Evolutionary conservation across 768 basidiomycete species (phyloP).

Genomic region (Agaricus sinodeliciosus): DNA sequence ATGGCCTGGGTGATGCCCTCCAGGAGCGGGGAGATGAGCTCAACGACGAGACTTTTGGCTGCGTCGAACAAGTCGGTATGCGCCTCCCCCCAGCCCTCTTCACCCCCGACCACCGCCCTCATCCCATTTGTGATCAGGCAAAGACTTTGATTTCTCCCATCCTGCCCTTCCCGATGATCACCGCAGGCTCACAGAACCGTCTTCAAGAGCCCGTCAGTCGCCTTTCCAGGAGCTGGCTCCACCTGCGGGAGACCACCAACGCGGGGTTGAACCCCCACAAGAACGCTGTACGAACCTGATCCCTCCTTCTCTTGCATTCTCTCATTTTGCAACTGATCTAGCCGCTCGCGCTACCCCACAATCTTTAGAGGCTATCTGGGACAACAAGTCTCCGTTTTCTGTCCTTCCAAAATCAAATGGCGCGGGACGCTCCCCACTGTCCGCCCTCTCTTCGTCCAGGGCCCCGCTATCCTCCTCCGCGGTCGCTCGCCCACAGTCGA

Average conservation of each 20-base stretch:
- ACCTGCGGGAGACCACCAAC: constrained; percentile 11
- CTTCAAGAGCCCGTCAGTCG: constrained; percentile 16
- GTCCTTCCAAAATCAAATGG: constrained; percentile 54
- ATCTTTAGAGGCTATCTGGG: constrained; percentile 74
- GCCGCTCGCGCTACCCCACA: constrained; percentile 34
- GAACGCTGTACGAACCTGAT: constrained; percentile 1
- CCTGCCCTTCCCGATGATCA: constrained; percentile 26
- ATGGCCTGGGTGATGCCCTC: constrained; percentile 82
- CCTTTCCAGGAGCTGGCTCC: constrained; percentile 19
- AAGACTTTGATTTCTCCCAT: constrained; percentile 85
- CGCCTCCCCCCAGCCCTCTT: not conserved
- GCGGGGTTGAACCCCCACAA: not conserved
- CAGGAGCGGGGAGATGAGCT: constrained; percentile 88
- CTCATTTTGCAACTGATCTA: constrained; percentile 12
- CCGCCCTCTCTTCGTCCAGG: constrained; percentile 20
- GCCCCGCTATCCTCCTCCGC: constrained; percentile 12
- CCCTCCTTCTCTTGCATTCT: not conserved
- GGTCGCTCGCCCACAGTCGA: constrained; percentile 27
- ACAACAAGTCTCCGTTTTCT: constrained; percentile 73
- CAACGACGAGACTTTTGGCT: constrained; percentile 97
- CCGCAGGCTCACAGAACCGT: constrained; percentile 13
- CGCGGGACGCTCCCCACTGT: constrained; percentile 26
- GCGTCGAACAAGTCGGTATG: constrained; percentile 64
- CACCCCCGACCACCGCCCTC: constrained; percentile 1
- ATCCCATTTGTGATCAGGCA: constrained; percentile 44